Evolutionary conservation across 306 rosid species (phyloP).

Genomic region (Quercus cerris): DNA sequence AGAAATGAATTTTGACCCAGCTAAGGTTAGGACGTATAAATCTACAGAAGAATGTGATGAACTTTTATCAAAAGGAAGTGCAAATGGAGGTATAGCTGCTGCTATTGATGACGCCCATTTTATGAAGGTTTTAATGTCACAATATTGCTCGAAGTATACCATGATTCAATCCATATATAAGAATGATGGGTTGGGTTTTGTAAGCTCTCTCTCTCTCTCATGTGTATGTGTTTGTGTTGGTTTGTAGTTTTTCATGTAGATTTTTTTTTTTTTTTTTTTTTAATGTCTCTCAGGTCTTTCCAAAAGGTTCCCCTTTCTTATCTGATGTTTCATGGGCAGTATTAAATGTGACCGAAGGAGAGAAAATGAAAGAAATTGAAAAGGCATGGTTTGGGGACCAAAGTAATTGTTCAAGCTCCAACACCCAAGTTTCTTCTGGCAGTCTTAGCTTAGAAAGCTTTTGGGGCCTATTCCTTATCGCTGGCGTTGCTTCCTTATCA

Average conservation of each 20-base stretch:
- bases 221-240: background rate
- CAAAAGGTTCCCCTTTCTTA: slow-evolving; percentile 42
- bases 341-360: slow-evolving; percentile 49
- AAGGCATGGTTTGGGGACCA: slow-evolving; percentile 30
- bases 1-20: slow-evolving; percentile 23
- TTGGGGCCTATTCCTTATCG: slow-evolving; percentile 59
- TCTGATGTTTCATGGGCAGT: slow-evolving; percentile 52
- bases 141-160: slow-evolving; percentile 38
- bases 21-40: slow-evolving; percentile 2
- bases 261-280: too few species aligned
- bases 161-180: slow-evolving; percentile 24
- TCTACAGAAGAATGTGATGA: slow-evolving; percentile 16
- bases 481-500: slow-evolving; percentile 21
- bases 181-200: slow-evolving; percentile 53
- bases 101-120: slow-evolving; percentile 49
- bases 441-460: slow-evolving; percentile 52
- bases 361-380: slow-evolving; percentile 38
- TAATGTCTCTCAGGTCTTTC: slow-evolving; percentile 28
- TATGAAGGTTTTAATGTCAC: slow-evolving; percentile 20
- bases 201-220: slow-evolving; percentile 8
- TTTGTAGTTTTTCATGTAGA: background rate
- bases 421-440: slow-evolving; percentile 19
- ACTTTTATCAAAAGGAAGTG: slow-evolving; percentile 21
- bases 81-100: slow-evolving; percentile 40
- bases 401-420: slow-evolving; percentile 19